phyloP scores from a whole-genome alignment of 2,329 filamentous ascomycete genomes.

The Taxawa tesnikishii region DNA sequence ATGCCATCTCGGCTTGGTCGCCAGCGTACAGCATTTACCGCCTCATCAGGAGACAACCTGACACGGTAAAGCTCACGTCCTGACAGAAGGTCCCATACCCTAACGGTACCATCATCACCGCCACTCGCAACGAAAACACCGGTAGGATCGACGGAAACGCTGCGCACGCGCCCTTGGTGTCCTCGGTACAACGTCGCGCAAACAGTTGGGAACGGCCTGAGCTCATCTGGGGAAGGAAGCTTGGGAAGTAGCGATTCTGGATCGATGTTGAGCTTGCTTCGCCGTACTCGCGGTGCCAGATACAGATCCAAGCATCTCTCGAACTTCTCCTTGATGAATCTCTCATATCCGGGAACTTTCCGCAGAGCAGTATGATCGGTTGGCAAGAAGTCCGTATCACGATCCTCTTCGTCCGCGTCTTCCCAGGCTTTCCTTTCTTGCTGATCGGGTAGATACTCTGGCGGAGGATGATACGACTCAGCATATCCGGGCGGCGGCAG shows the following conservation, averaged over 20 bases:
- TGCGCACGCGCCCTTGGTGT: slow-evolving; percentile 78
- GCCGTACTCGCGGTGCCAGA: slow-evolving; percentile 78
- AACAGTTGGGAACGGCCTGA: slow-evolving; percentile 87
- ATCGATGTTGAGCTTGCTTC: slow-evolving; percentile 94
- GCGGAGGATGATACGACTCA: slow-evolving; percentile 89
- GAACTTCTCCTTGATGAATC: slow-evolving; percentile 89
- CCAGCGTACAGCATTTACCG: slow-evolving; percentile 83
- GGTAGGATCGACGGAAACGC: slow-evolving; percentile 71
- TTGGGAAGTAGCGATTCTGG: slow-evolving; percentile 87
- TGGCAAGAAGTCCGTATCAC: slow-evolving; percentile 80
- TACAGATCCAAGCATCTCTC: slow-evolving; percentile 93
- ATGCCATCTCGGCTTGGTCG: slow-evolving; percentile 69
- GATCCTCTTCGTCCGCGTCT: slow-evolving; percentile 74
- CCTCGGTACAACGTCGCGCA: slow-evolving; percentile 79
- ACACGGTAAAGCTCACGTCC: slow-evolving; percentile 81
- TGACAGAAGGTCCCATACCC: slow-evolving; percentile 79
- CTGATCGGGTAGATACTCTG: slow-evolving; percentile 81
- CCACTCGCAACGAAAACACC: slow-evolving; percentile 82
- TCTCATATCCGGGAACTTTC: slow-evolving; percentile 82
- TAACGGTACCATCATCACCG: slow-evolving; percentile 84
- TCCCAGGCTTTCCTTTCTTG: slow-evolving; percentile 81
- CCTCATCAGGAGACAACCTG: slow-evolving; percentile 61
- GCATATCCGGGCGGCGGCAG: slow-evolving; percentile 87
- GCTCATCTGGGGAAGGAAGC: slow-evolving; percentile 80
- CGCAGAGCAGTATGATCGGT: slow-evolving; percentile 71